Evolutionary conservation across 805 yeast genomes (phyloP), one percentile per base, ranked within the genome.

Genomic region (Saturnispora dispora): DNA sequence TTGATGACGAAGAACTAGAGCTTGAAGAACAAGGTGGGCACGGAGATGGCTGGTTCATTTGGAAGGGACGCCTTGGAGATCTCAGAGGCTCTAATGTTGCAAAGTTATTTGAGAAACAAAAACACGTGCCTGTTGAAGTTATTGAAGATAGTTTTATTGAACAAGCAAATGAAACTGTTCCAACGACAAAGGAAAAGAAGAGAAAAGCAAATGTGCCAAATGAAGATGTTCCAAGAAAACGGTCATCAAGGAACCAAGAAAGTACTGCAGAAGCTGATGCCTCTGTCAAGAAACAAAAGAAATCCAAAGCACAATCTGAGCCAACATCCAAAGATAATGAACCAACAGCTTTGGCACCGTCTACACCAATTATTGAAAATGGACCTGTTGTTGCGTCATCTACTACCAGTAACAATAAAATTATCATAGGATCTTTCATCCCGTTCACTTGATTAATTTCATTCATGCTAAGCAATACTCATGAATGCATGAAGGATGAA

Each of bases 1-100:
- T 93, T 53, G 99, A 93, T 69, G 99, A 93, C 67, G 78, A 88
- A 15, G 99, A 93, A 67, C 71, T 89, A 58, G 77, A 81, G 52
- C 85, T 93, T 85, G 99, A 93, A 67, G 96, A 90, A 65, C 95
- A 86, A 60, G 82, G 95, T 8, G 90, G 91, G 2, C 89, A 96
- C 0, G 85, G 85, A 57, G 98, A 93, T 62, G 99, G 98, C 1
- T 93, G 90, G 64, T 93, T 91, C 58, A 96, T 93, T 0, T 93
- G 82, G 66, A 87, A 89, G 72, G 99, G 99, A 0, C 95, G 96
- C 2, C 70, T 91, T 53, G 81, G 84, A 28, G 90, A 84, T 45
- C 82, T 41, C 8, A 43, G 37, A n/a, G 39, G 33, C 17, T 35
- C 44, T 32, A 18, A 5, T 15, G 33, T 41, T 22, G 33, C 42